A percentile compares a stretch with the other conserved stretches of the same genome.
phyloP scores from a whole-genome alignment of 495 filamentous ascomycete genomes.

The Echria macrotheca region DNA sequence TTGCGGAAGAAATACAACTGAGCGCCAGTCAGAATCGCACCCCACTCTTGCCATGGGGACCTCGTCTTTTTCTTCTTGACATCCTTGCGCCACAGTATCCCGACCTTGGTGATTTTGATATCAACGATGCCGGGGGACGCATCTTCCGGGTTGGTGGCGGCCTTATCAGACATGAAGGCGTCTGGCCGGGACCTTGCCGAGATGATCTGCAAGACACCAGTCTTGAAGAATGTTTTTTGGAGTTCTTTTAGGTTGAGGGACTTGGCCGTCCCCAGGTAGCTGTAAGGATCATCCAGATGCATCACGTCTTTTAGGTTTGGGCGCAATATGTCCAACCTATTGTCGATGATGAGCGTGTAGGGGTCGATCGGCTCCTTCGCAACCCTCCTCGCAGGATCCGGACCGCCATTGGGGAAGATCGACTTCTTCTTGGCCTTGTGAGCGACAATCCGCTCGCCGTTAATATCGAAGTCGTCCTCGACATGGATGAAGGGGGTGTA shows the following conservation, averaged over 20 bases:
- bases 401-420: conserved; percentile 59
- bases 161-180: conserved; percentile 84
- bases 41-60: conserved; percentile 98
- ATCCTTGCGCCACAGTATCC: conserved; percentile 92
- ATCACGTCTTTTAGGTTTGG: conserved; percentile 88
- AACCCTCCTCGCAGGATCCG: conserved; percentile 60
- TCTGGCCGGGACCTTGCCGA: conserved; percentile 89
- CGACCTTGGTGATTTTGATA: conserved; percentile 96
- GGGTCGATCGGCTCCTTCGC: conserved; percentile 86
- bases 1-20: conserved; percentile 97
- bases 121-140: conserved; percentile 92
- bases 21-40: conserved; percentile 86
- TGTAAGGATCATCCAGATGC: conserved; percentile 86
- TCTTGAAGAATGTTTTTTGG: conserved; percentile 83
- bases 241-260: conserved; percentile 70
- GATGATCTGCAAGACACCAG: conserved; percentile 86
- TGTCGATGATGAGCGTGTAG: conserved; percentile 88
- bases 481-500: conserved; percentile 97
- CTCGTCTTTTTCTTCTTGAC: conserved; percentile 88
- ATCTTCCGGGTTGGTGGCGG: conserved; percentile 75
- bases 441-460: conserved; percentile 64
- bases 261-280: conserved; percentile 69
- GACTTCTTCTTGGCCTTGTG: conserved; percentile 63
- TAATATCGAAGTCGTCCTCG: conserved; percentile 83
- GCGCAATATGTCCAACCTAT: conserved; percentile 72